These are phyloP conservation scores for Malus hybrid DNA, from an alignment of 331 rosid species.

Conservation along the genomic window DNA sequence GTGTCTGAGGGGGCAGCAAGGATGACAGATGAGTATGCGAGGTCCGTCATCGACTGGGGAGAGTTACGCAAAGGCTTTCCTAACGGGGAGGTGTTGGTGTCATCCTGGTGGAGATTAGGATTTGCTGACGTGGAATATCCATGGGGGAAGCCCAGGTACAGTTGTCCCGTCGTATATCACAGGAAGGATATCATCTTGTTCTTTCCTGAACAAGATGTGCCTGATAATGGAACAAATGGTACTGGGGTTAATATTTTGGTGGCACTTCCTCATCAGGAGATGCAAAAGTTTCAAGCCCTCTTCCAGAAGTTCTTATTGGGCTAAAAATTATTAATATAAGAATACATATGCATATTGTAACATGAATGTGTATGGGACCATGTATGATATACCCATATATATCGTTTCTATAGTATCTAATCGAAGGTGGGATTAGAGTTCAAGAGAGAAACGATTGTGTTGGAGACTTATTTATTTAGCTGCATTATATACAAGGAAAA, in stretches of 20 bases:
- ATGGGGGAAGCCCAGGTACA: slow-evolving; percentile 73
- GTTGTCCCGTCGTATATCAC: slow-evolving; percentile 57
- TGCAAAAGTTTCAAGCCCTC: slow-evolving; percentile 43
- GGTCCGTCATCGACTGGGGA: slow-evolving; percentile 65
- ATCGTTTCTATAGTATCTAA: neutral
- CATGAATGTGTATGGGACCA: neutral
- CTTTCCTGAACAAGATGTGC: slow-evolving; percentile 36
- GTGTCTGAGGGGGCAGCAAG: slow-evolving; percentile 52
- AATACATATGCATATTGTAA: neutral
- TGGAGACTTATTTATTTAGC: no score
- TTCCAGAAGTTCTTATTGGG: slow-evolving; percentile 28
- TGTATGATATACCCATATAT: neutral
- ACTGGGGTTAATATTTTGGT: slow-evolving; percentile 52
- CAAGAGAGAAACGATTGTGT: neutral
- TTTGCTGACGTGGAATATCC: slow-evolving; percentile 71
- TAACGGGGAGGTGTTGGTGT: slow-evolving; percentile 61
- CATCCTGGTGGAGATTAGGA: slow-evolving; percentile 80
- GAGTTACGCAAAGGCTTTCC: slow-evolving; percentile 60
- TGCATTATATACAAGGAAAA: no score
- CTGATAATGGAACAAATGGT: neutral
- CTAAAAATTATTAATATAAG: neutral
- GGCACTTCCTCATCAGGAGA: slow-evolving; percentile 60
- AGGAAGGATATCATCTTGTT: slow-evolving; percentile 56
- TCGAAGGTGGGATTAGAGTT: neutral
- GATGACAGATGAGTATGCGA: slow-evolving; percentile 59